Evolutionary conservation across 75 land plant genomes (phyloP), one percentile per base, ranked within the genome.

Genomic region (Sequoiadendron giganteum): DNA sequence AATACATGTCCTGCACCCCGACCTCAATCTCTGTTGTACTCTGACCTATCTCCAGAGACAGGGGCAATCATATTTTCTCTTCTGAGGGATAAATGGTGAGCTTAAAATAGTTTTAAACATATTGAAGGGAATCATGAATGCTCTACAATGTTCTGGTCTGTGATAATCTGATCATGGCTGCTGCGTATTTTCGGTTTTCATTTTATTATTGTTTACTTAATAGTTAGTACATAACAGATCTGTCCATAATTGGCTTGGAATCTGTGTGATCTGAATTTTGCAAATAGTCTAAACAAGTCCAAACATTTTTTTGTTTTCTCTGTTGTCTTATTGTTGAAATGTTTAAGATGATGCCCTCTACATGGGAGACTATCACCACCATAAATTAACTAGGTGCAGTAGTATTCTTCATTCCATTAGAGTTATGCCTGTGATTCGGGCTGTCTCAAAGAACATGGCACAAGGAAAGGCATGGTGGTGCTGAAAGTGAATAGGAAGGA

Each of bases 41-140:
- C 87, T 36, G 89, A 92, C 39, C 83, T 93, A 54, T 90, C 93
- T 11, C 94, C 94, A 76, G 85, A 92, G 61, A 94, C 93, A 58
- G 92, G 90, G 36, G 93, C 92, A 3, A 88, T 90, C 52, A 86
- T 91, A 40, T 90, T 91, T 86, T 77, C 90, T 77, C 56, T 47
- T 18, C 73, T 96, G 58, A 93, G 83, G 83, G 93, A 94, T 88
- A 95, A 94, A 85, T 94, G 95, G 96, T 94, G 68, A 83, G 58
- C 32, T 82, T 47, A 1, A 82, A 47, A 82, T n/a, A 82, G n/a
- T 52, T 76, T 47, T 43, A 45, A 10, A 47, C 52, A 82, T 10
- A 28, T 82, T 10, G 48, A 81, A 81, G 10, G 83, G 48, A 81
- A 18, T 16, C 83, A 81, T 81, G 48, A 43, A 81, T 42, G 48